Base-by-base conservation (phyloP, 805 yeast species). In the Wickerhamiella azymoides region DNA sequence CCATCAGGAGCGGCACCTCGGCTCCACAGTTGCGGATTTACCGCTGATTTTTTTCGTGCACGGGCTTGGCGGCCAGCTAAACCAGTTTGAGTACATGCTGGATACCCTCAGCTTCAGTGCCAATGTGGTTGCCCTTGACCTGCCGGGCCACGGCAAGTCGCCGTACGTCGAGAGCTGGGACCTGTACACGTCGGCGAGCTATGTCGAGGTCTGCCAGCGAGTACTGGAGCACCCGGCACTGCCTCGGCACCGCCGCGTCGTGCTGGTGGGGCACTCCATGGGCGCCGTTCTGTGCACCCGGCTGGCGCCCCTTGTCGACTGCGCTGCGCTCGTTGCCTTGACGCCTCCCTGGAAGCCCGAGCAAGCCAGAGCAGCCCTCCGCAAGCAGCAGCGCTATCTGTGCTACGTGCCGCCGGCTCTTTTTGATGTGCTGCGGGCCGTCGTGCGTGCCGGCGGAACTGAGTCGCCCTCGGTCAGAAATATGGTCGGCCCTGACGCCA, bases 51-150 rank as follows among this genome's bases (percentile, higher is more conserved):
- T 84, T 2, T 74, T 85, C 47, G 57, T 88, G 16, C 96, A 86
- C 64, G 97, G 97, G 0, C 62, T 89, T 17, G 97, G 96, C 1
- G 97, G 97, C 2, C 89, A 79, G 54, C 66, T 83, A 58, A 75
- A 84, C 18, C 96, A 86, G 59, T 88, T 88, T 59, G 92, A 83
- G 55, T 77, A 80, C 1, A 63, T 84, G 33, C 62, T 84, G 7
- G 78, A 76, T 24, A 66, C 75, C 43, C 73, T 83, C 52, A 65
- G 80, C 28, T 77, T 74, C 52, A 72, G 77, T 50, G 72, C 76
- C 49, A 79, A 76, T 47, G 71, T 85, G 16, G 57, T 82, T 36
- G 74, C 88, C 0, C 53, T 88, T 13, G 97, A 88, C 59, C 64
- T 86, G 43, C 96, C 96, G 1, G 97, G 96, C 0, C 84, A 84